Evolutionary conservation across 495 filamentous ascomycete genomes (phyloP).

Genomic region (Tuber aestivum): DNA sequence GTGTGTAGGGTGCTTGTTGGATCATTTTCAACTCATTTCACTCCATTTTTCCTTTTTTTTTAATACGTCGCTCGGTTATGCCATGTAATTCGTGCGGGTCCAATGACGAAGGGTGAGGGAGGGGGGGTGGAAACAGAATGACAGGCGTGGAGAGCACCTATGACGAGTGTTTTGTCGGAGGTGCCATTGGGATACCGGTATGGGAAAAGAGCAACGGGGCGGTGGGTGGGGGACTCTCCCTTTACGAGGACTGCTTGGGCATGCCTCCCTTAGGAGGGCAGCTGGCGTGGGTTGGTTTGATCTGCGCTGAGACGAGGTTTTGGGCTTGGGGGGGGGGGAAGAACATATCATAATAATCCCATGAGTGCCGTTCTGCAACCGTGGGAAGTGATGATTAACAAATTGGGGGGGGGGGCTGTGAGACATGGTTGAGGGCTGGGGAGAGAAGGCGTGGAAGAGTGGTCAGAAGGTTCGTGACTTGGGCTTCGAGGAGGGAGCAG

Average conservation of each 20-base stretch:
- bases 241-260: neutral
- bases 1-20: neutral
- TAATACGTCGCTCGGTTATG: neutral
- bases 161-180: constrained; percentile 27
- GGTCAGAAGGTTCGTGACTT: neutral
- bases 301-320: constrained; percentile 24
- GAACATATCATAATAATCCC: neutral
- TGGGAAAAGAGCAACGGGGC: constrained; percentile 32
- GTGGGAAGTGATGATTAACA: neutral
- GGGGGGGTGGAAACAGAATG: constrained; percentile 1
- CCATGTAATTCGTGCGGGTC: constrained; percentile 3
- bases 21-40: neutral
- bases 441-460: constrained; percentile 4
- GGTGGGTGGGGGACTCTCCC: constrained; percentile 23
- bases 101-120: constrained; percentile 2
- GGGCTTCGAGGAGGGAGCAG: neutral
- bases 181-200: constrained; percentile 17
- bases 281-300: constrained; percentile 24
- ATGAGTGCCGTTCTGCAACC: neutral
- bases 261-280: constrained; percentile 16
- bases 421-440: neutral
- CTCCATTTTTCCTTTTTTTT: neutral
- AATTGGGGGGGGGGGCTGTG: neutral
- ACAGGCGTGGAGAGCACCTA: constrained; percentile 2
- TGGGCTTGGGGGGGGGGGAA: constrained; percentile 20